Base-by-base conservation (phyloP, 116 monocot genomes). In the Thalassia testudinum region DNA sequence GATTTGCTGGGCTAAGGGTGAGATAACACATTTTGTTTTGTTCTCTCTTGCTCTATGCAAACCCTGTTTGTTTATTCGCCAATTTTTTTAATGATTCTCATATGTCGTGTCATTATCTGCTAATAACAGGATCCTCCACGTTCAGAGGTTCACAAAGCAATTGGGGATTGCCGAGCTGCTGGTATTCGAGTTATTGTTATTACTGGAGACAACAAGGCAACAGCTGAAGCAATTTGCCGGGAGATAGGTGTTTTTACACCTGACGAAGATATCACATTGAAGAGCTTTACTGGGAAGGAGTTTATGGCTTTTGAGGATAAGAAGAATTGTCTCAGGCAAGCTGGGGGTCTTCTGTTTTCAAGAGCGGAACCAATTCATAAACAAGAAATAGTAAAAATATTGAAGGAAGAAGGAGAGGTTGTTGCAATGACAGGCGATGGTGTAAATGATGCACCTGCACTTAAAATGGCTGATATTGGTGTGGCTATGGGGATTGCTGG, bases 371-470 rank as follows among this genome's bases (percentile, higher is more conserved):
- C 92, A 37, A 79, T 70, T 58, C 92, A 92, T 67, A 92, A 92
- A 57, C 92, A 92, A 74, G 92, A 92, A 61, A 83, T 92, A 52
- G 92, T 92, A 15, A 82, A 77, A 66, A 65, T 92, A 50, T 70
- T 92, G 15, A 92, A 92, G 72, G 92, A 83, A 69, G 86, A 86
- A 53, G 92, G 92, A 47, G 92, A 92, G 63, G 86, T 92, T 11
- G 92, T 92, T 56, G 92, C 92, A 26, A 92, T 92, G 92, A 92
- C 92, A 12, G 92, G 92, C 14, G 92, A 92, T 82, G 92, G 92
- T 2, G 92, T 92, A 21, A 92, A 92, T 69, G 92, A 92, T 72
- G 92, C 92, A 10, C 92, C 92, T 62, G 92, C 92, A 34, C 57
- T 92, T 60, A 92, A 86, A 67, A 45, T 92, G 61, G 92, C 92